phyloP scores from a whole-genome alignment of 1,284 basidiomycete species.

The Agroathelia rolfsii region DNA sequence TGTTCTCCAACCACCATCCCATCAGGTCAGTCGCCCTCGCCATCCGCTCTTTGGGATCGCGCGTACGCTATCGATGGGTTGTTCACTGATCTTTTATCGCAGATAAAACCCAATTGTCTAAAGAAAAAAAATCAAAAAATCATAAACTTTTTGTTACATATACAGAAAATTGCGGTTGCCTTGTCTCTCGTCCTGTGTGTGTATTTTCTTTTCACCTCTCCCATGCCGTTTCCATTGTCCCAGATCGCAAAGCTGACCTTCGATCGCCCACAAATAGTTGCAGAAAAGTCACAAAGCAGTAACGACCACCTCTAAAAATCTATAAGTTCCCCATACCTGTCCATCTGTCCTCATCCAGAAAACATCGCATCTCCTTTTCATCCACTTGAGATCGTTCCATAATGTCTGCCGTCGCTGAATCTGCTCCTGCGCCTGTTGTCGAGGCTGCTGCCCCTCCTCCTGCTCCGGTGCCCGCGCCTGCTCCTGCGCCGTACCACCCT shows the following conservation, averaged over 20 bases:
- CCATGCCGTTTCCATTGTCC: slow-evolving; percentile 13
- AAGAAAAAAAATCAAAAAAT: slow-evolving; percentile 57
- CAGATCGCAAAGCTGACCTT: slow-evolving; percentile 14
- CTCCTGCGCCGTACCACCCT: slow-evolving; percentile 42
- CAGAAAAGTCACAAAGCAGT: slow-evolving; percentile 82
- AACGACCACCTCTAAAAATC: slow-evolving; percentile 58
- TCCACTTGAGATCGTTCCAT: no score
- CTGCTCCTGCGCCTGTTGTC: slow-evolving; percentile 23
- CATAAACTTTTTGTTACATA: slow-evolving; percentile 34
- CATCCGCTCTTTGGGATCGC: no score
- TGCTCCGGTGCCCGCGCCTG: slow-evolving; percentile 36
- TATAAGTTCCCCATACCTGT: slow-evolving; percentile 27
- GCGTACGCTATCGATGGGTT: no score
- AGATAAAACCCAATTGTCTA: slow-evolving; percentile 41
- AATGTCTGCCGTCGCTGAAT: slow-evolving; percentile 24
- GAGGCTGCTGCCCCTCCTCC: slow-evolving; percentile 32
- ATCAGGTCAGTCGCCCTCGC: no score
- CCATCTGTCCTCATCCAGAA: slow-evolving; percentile 14
- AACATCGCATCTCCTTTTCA: slow-evolving; percentile 54
- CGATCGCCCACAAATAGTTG: slow-evolving; percentile 26
- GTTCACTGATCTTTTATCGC: slow-evolving; percentile 17
- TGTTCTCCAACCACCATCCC: no score
- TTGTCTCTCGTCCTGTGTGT: slow-evolving; percentile 62
- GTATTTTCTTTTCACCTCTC: slow-evolving; percentile 19
- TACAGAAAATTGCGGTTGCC: slow-evolving; percentile 70